Percentiles rank a stretch among this genome's conserved stretches.
Evolutionary conservation across 1,284 basidiomycete species (phyloP).

Genomic region (Pseudozyma sp.): DNA sequence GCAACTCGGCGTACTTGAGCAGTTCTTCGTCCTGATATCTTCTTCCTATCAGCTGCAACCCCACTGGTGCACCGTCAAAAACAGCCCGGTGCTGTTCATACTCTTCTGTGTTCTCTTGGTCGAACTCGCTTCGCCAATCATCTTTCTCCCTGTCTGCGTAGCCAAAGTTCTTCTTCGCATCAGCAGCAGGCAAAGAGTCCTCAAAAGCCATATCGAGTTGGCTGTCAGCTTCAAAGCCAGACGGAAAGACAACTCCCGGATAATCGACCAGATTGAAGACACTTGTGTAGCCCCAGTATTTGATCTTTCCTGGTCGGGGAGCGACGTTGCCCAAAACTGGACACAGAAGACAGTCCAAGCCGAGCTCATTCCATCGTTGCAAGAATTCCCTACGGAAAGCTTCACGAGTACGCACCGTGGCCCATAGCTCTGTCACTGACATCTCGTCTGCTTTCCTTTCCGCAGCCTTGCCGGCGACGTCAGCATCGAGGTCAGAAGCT

Average conservation of each 20-base stretch:
- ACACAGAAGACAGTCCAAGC: conserved; percentile 46
- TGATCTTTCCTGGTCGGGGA: conserved; percentile 42
- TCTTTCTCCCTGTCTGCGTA: not conserved
- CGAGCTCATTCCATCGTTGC: conserved; percentile 29
- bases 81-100: conserved; percentile 40
- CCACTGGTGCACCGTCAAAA: conserved; percentile 50
- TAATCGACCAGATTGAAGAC: conserved; percentile 56
- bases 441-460: conserved; percentile 28
- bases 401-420: conserved; percentile 19
- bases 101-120: conserved; percentile 26
- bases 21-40: conserved; percentile 48
- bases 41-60: conserved; percentile 48
- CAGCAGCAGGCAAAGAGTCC: not conserved
- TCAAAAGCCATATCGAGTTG: conserved; percentile 27
- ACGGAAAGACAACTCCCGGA: conserved; percentile 49
- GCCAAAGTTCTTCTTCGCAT: conserved; percentile 5
- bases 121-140: conserved; percentile 23
- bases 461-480: not conserved
- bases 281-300: conserved; percentile 54
- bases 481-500: conserved; percentile 11
- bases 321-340: conserved; percentile 35
- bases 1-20: conserved; percentile 33
- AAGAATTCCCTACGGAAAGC: conserved; percentile 32
- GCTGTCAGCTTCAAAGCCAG: conserved; percentile 23
- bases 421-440: conserved; percentile 32